Percentiles rank a stretch among this genome's conserved stretches.
phyloP scores from a whole-genome alignment of 306 rosid genomes.

The Lagenaria siceraria region DNA sequence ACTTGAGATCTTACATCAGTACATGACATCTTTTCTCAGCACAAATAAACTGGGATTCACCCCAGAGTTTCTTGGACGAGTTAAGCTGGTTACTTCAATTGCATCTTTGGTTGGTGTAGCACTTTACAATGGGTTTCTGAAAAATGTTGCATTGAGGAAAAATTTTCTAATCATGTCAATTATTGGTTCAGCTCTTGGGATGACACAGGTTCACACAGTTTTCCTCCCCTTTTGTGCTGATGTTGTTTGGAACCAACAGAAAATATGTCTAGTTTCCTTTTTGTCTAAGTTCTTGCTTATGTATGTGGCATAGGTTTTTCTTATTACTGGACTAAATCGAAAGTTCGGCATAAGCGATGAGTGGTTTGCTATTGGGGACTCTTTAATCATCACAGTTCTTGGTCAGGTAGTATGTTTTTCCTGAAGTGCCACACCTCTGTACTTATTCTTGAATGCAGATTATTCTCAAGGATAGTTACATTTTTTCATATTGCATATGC shows the following conservation, averaged over 20 bases:
- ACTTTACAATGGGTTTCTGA: constrained; percentile 81
- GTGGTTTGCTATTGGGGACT: constrained; percentile 98
- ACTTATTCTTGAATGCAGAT: neutral
- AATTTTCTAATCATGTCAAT: constrained; percentile 60
- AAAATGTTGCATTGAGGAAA: constrained; percentile 65
- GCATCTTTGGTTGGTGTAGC: constrained; percentile 94
- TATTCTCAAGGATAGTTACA: neutral
- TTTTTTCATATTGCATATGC: neutral
- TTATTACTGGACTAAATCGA: constrained; percentile 80
- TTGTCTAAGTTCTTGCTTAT: neutral
- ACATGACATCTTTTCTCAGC: constrained; percentile 32
- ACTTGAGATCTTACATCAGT: neutral
- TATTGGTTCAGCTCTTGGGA: constrained; percentile 75
- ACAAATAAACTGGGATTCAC: constrained; percentile 88
- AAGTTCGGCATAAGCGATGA: constrained; percentile 75
- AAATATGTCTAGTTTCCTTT: neutral
- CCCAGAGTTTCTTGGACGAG: constrained; percentile 87
- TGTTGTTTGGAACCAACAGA: neutral
- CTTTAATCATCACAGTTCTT: constrained; percentile 84
- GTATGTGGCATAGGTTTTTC: constrained; percentile 44
- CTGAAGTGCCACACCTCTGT: neutral
- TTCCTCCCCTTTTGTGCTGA: neutral
- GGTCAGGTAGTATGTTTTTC: constrained; percentile 52
- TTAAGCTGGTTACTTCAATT: constrained; percentile 86
- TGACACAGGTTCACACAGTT: constrained; percentile 64